phyloP scores from a whole-genome alignment of 2,329 filamentous ascomycete species.

The Bipolaris cookei region DNA sequence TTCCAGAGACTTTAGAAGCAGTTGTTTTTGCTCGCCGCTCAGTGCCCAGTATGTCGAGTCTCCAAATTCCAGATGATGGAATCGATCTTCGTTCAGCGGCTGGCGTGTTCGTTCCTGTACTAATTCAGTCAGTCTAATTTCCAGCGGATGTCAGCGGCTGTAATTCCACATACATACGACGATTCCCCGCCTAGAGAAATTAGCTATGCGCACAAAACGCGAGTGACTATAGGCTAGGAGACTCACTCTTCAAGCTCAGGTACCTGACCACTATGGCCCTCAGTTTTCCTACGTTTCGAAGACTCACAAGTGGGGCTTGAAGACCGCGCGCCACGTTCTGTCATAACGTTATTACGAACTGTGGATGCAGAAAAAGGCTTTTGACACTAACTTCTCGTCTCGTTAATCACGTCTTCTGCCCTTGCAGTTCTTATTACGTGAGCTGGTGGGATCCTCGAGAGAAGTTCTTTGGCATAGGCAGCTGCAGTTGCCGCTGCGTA shows the following conservation, averaged over 20 bases:
- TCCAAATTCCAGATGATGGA: background rate
- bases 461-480: slow-evolving; percentile 14
- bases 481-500: slow-evolving; percentile 31
- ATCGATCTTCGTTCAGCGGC: background rate
- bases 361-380: background rate
- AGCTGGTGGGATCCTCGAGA: background rate
- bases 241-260: background rate
- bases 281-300: background rate
- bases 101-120: background rate
- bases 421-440: background rate
- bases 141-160: too few relatives aligned
- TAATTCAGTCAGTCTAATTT: background rate
- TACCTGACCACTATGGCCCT: too few relatives aligned
- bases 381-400: background rate
- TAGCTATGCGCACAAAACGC: too few relatives aligned
- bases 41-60: background rate
- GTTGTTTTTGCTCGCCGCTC: background rate
- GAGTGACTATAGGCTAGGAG: too few relatives aligned
- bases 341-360: background rate
- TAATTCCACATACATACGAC: background rate
- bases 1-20: slow-evolving; percentile 33
- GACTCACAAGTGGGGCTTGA: background rate
- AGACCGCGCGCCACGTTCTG: background rate
- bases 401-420: background rate
- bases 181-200: too few relatives aligned